Conservation (phyloP, 2,329 filamentous ascomycete genomes). For the Colletotrichum simmondsii region DNA sequence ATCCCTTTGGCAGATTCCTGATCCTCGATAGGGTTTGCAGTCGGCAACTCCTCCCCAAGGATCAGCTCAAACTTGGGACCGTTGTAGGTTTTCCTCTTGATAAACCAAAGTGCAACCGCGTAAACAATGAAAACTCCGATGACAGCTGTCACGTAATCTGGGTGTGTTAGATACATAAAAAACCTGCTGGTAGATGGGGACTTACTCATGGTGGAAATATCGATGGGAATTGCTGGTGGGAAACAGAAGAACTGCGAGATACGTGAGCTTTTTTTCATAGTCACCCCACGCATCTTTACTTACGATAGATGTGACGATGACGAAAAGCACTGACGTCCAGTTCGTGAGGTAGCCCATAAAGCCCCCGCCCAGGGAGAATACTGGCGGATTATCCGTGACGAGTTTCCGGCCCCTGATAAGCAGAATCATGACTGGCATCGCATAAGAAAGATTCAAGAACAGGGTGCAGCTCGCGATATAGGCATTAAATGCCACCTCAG, state of each 20-base stretch:
- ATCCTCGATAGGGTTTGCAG: not conserved
- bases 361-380: slow-evolving; percentile 5
- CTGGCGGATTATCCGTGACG: slow-evolving; percentile 33
- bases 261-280: not conserved
- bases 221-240: slow-evolving; percentile 18
- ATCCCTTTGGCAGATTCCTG: not conserved
- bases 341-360: slow-evolving; percentile 9
- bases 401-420: slow-evolving; percentile 48
- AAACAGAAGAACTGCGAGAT: slow-evolving; percentile 18
- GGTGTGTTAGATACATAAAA: not conserved
- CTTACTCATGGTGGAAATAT: slow-evolving; percentile 24
- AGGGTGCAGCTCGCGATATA: slow-evolving; percentile 57
- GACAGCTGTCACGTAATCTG: slow-evolving; percentile 22
- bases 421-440: slow-evolving; percentile 51
- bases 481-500: slow-evolving; percentile 57
- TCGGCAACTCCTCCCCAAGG: slow-evolving; percentile 11
- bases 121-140: slow-evolving; percentile 10
- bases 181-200: not conserved
- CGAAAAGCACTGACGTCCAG: slow-evolving; percentile 14
- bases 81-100: slow-evolving; percentile 9
- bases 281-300: not conserved
- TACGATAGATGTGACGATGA: slow-evolving; percentile 17
- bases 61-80: slow-evolving; percentile 22
- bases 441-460: slow-evolving; percentile 58
- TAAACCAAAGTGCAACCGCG: not conserved